These are phyloP conservation scores for Lactifluus volemus DNA, from an alignment of 768 basidiomycete species.

Conservation along the genomic window DNA sequence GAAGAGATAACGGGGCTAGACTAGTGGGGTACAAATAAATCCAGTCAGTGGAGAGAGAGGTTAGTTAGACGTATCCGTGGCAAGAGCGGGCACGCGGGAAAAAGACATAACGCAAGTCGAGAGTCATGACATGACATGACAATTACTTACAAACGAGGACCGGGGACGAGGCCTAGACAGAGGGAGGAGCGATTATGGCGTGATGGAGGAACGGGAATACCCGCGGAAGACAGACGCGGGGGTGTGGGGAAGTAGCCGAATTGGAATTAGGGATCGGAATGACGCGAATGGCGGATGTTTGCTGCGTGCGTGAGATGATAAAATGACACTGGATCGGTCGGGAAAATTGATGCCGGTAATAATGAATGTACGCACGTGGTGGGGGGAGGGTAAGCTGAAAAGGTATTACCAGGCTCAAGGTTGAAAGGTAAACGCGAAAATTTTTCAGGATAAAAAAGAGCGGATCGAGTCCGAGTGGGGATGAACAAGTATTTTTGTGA, in stretches of 20 bases:
- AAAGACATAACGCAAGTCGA: not conserved
- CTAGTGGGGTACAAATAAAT: not conserved
- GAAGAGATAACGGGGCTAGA: not conserved
- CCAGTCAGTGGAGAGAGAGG: not conserved
- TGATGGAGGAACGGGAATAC: constrained; percentile 7
- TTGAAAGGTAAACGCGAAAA: too few relatives aligned
- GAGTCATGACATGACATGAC: not conserved
- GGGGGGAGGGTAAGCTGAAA: too few relatives aligned
- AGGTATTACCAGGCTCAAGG: too few relatives aligned
- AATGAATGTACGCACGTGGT: not conserved
- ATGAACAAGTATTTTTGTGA: too few relatives aligned
- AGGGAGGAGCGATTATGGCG: not conserved
- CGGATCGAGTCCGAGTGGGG: too few relatives aligned
- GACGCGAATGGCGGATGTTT: not conserved
- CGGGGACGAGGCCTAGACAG: not conserved
- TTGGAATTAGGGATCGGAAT: constrained; percentile 12
- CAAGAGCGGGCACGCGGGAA: not conserved
- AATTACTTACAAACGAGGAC: not conserved
- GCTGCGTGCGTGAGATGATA: not conserved
- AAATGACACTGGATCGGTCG: not conserved
- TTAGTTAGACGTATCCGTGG: not conserved
- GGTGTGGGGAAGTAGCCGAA: constrained; percentile 17
- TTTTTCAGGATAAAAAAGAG: too few relatives aligned
- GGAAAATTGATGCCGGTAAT: not conserved
- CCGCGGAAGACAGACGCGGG: constrained; percentile 14